Base-by-base conservation (phyloP, 805 yeast species). In the Pichia californica region DNA sequence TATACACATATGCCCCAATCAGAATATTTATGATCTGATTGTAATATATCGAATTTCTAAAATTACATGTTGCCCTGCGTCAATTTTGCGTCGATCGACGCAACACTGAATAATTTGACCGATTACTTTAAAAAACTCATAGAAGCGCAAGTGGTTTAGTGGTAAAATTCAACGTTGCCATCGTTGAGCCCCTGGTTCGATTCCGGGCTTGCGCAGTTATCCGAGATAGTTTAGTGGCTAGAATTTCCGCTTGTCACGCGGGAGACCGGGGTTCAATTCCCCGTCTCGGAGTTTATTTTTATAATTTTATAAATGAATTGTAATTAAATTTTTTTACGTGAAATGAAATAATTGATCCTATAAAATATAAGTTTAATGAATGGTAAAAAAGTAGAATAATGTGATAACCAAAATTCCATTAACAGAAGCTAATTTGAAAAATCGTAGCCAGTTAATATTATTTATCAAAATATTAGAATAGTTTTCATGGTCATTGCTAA, bases 171-270 rank as follows among this genome's bases (percentile, higher is more conserved):
- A 51, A 45, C 54, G 51, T 52, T 52, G 55, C 54, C 55, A 52
- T 51, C 51, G 55, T 51, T 51, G 55, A 49, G 55, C 55, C 56
- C 55, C 56, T 49, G 54, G 56, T 52, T 52, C 56, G 53, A 52
- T 52, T 52, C 56, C 56, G 52, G 56, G 55, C 50, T 51, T 50
- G 56, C 54, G 56, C 56, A 50, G 18, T 19, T 18, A 20, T 62
- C 67, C 66, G 59, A 59, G 66, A 61, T 63, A 61, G 67, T 63
- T 63, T 63, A 63, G 64, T 62, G 67, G 68, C 61, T 62, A 63
- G 68, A 63, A 63, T 63, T 60, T 57, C 58, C 67, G 68, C 68
- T 63, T 63, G 68, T 63, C 68, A 63, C 67, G 68, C 64, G 67
- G 64, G 63, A 57, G 68, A 63, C 64, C 68, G 61, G 67, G 67